These are phyloP conservation scores for Heimioporus sp. DNA, from an alignment of 768 basidiomycete species.

Conservation along the genomic window DNA sequence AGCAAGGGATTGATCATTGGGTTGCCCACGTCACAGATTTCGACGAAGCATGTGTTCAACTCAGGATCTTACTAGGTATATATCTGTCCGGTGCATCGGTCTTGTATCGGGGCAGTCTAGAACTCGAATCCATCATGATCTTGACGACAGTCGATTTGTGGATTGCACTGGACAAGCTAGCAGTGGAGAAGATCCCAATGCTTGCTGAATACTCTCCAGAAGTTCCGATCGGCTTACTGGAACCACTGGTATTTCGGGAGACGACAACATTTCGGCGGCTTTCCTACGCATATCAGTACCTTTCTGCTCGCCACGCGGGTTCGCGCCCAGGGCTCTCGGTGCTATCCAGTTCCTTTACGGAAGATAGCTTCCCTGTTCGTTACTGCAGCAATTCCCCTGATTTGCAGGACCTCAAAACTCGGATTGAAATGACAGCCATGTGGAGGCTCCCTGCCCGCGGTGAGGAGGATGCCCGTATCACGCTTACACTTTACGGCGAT, in stretches of 20 bases:
- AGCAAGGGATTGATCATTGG: conserved; percentile 33
- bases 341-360: conserved; percentile 22
- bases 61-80: conserved; percentile 19
- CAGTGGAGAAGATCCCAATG: neutral
- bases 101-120: neutral
- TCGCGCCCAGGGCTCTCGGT: conserved; percentile 25
- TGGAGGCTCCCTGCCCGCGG: neutral
- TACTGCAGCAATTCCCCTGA: conserved; percentile 19
- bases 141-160: conserved; percentile 35
- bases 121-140: conserved; percentile 34
- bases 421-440: conserved; percentile 23
- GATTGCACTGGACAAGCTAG: conserved; percentile 27
- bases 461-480: neutral
- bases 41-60: conserved; percentile 10
- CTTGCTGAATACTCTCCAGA: conserved; percentile 25
- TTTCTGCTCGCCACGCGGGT: conserved; percentile 27
- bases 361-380: conserved; percentile 1
- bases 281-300: conserved; percentile 25
- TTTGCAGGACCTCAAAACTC: conserved; percentile 20
- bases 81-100: conserved; percentile 9
- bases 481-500: no score
- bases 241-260: conserved; percentile 27
- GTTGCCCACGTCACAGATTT: conserved; percentile 7
- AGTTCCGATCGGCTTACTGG: conserved; percentile 16
- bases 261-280: conserved; percentile 27